Evolutionary conservation across 2,329 filamentous ascomycete species (phyloP).

Genomic region (Pyricularia pennisetigena): DNA sequence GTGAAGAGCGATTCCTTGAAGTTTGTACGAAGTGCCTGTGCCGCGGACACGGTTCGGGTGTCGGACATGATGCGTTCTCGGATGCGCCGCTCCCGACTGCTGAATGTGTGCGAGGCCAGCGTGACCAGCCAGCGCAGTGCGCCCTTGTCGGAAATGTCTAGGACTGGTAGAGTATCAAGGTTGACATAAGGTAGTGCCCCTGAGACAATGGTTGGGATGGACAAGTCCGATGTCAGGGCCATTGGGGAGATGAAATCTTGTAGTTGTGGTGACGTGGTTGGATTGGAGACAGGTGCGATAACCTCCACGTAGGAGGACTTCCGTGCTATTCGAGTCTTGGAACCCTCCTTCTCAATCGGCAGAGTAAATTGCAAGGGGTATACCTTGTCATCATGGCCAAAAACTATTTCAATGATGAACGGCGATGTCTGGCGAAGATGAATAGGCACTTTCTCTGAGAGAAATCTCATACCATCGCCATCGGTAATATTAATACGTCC

Average conservation of each 20-base stretch:
- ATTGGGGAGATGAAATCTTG: conserved; percentile 26
- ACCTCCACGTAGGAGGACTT: conserved; percentile 34
- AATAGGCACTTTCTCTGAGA: conserved; percentile 27
- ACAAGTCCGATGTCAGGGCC: conserved; percentile 12
- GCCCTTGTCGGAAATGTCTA: conserved; percentile 25
- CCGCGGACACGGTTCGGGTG: background rate
- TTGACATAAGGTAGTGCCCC: conserved; percentile 27
- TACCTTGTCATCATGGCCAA: conserved; percentile 20
- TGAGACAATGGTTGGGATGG: conserved; percentile 1
- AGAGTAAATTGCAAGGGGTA: conserved; percentile 27
- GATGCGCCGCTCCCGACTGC: conserved; percentile 26
- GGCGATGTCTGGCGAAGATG: conserved; percentile 26
- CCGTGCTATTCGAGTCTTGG: conserved; percentile 30
- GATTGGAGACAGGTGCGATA: conserved; percentile 23
- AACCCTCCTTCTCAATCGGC: conserved; percentile 24
- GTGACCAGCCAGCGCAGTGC: conserved; percentile 27
- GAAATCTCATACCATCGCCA: conserved; percentile 21
- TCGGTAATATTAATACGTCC: conserved; percentile 28
- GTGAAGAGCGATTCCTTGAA: conserved; percentile 39
- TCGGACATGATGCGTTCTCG: conserved; percentile 19
- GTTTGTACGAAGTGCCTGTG: conserved; percentile 25
- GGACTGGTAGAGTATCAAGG: conserved; percentile 32
- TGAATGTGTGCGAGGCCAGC: conserved; percentile 29
- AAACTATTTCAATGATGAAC: conserved; percentile 28
- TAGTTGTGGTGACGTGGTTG: conserved; percentile 7